Evolutionary conservation across 495 filamentous ascomycete genomes (phyloP), one percentile per base, ranked within the genome.

Genomic region (Astrocystis sublimbata): DNA sequence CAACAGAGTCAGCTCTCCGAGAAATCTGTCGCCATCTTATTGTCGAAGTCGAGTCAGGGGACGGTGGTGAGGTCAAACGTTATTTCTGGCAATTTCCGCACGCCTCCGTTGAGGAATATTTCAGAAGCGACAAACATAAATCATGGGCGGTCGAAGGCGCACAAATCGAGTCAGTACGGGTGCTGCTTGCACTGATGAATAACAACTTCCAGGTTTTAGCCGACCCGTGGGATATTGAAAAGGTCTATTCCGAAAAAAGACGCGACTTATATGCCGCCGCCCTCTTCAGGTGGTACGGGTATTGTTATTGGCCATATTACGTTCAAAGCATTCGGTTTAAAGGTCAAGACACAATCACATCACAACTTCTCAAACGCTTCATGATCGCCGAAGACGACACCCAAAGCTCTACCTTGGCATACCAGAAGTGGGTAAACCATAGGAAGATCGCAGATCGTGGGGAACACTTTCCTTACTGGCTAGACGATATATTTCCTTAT

Each of bases 21-120:
- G 36, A 13, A 3, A 52, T 36, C 17, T 36, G 31, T 19, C 31
- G 49, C 6, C 12, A 71, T 58, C 62, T 52, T 8, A 36, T 52
- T 12, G 49, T 52, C 30, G 36, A 52, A 19, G 49, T n/a, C n/a
- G n/a, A n/a, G n/a, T n/a, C n/a, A n/a, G n/a, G n/a, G n/a, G n/a
- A n/a, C n/a, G n/a, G n/a, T n/a, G n/a, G n/a, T n/a, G n/a, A n/a
- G n/a, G n/a, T n/a, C n/a, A n/a, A n/a, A n/a, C n/a, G n/a, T n/a
- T n/a, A n/a, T n/a, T n/a, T n/a, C 2, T 52, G 31, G 49, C 10
- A 52, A 13, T 52, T 52, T 4, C 3, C 49, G 17, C 49, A 52
- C 17, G 30, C 49, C 7, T 23, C 49, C 23, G 31, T 52, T 52
- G 31, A 52, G 15, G 49, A 52, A 52, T 52, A 52, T 12, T 36